Conservation (phyloP, 2,329 filamentous ascomycete genomes). For the Aspergillus ruber region DNA sequence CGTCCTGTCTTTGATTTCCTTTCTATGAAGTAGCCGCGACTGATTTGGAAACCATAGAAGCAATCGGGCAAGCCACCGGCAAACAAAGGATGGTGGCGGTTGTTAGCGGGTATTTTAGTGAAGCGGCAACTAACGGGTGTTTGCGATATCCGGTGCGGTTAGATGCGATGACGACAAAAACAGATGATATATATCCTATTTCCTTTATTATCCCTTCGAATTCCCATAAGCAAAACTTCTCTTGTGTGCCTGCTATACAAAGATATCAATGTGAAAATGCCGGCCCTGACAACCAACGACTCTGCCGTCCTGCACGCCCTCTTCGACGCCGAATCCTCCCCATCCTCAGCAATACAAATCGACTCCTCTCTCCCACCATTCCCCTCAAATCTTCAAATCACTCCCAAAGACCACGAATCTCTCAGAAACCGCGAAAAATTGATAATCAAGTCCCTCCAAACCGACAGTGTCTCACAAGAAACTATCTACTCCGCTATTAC, state of each 20-base stretch:
- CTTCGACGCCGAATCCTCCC: conserved; percentile 41
- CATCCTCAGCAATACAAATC: conserved; percentile 33
- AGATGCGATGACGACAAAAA: not conserved
- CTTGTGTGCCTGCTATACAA: conserved; percentile 16
- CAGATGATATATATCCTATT: not conserved
- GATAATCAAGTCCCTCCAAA: conserved; percentile 35
- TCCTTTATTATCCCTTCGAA: not conserved
- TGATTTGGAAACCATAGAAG: not conserved
- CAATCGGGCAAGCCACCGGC: no score
- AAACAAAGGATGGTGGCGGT: conserved; percentile 9
- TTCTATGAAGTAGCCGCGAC: no score
- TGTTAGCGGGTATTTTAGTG: conserved; percentile 7
- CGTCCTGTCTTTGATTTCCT: no score
- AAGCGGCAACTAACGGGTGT: not conserved
- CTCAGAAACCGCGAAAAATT: conserved; percentile 36
- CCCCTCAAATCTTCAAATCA: conserved; percentile 30
- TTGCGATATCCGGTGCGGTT: not conserved
- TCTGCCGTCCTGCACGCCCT: conserved; percentile 41
- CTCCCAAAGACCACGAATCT: conserved; percentile 25
- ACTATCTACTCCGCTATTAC: conserved; percentile 28
- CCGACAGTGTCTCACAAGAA: conserved; percentile 12
- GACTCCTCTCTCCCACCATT: conserved; percentile 34
- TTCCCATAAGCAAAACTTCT: conserved; percentile 11
- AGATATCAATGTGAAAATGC: conserved; percentile 11
- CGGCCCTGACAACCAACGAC: conserved; percentile 36